Base-by-base conservation (phyloP, 129 eudicot species). In the Artemisia argyi region DNA sequence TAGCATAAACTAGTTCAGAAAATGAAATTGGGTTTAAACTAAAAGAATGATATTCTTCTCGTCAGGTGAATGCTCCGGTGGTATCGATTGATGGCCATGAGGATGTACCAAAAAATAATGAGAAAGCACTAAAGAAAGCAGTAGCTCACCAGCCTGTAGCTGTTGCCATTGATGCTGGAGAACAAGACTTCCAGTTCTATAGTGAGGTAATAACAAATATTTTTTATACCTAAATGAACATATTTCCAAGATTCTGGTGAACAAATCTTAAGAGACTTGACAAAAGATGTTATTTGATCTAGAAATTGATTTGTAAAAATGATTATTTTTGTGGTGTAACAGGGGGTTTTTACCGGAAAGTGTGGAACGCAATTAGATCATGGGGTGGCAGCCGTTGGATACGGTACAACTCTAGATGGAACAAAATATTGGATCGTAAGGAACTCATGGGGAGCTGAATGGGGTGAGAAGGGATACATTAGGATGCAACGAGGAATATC, bases 81-180 rank as follows among this genome's bases (percentile, higher is more conserved):
- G 98, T 87, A 49, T 75, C 96, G 10, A 92, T 92, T 69, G 96
- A 92, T 72, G 98, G 98, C 39, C 91, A 92, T 72, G 92, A 89
- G 69, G 74, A 83, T 65, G 95, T 92, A 12, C 96, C 98, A 60
- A 61, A 48, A 7, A 92, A 89, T 68, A 56, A 92, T 52, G 98
- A 92, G 87, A 64, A 76, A 20, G 95, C 98, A 22, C 83, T 92
- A 48, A 72, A 79, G 77, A 82, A 92, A 85, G 98, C 96, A 42
- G 98, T 73, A 53, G 98, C 95, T 15, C 77, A 87, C 73, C 98
- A 92, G 76, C 96, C 96, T 26, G 63, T 85, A 3, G 61, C 98
- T 14, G 98, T 92, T 5, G 91, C 96, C 55, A 87, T 92, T n/a
- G 98, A 92, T 49, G 98, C 98, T 8, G 88, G 87, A 4, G 87